Base-by-base conservation (phyloP, 352 stramenopile genomes). In the Globisporangium yorkense region DNA sequence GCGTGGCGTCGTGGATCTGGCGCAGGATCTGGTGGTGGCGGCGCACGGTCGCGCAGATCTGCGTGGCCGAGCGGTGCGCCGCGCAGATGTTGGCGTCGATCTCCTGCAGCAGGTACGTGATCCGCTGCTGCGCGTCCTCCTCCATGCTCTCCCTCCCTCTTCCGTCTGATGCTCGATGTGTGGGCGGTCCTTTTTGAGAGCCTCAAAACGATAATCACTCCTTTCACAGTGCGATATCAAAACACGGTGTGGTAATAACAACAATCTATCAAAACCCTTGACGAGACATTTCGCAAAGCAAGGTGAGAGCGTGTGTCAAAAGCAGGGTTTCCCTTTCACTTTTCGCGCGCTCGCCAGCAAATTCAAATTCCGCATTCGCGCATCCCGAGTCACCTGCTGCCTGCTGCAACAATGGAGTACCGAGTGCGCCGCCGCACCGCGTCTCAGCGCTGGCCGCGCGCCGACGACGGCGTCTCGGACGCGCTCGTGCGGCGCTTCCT, bases 51-150 rank as follows among this genome's bases (percentile, higher is more conserved):
- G 67, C 63, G 61, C 71, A 88, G 56, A 92, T 90, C 62, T 90
- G 75, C 54, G 82, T 90, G 33, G 82, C 82, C 54, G 80, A 88
- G 35, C 78, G 77, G 43, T 92, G 82, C 41, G 82, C 80, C 37
- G 82, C 80, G 56, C 74, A 89, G 59, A 92, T 85, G 65, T 90
- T 90, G 53, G 77, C 76, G 54, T 92, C 83, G 68, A 92, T 90
- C 73, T 92, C 83, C 68, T 90, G 78, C 59, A 92, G 68, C 59
- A 92, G 60, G 71, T 87, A 90, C 62, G 83, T 92, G 67, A 92
- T 83, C 21, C 80, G 80, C 67, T 92, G 83, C 67, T 92, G 76
- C 24, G 70, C 62, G 54, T 85, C 76, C 59, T 92, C 82, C 41
- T 90, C 78, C 80, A 86, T 88, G 54, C 71, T 70, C 24, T 31